These are phyloP conservation scores for Geotrichum histeridarum DNA, from an alignment of 1,139 yeast genomes.

Conservation along the genomic window DNA sequence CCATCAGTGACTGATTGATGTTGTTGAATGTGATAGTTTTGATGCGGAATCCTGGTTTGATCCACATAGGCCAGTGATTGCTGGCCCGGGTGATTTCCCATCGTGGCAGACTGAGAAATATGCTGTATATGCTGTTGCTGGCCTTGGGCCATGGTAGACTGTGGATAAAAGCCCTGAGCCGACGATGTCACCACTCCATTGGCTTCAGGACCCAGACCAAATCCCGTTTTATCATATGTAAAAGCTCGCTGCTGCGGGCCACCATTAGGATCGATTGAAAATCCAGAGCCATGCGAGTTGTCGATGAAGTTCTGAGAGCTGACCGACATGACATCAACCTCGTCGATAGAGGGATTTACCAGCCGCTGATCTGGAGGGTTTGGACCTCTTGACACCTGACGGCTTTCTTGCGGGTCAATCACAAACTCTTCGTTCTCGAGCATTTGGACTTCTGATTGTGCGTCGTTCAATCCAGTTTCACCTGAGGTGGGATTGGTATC, in stretches of 20 bases:
- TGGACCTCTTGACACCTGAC: neutral
- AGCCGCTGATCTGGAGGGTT: neutral
- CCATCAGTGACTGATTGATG: conserved; percentile 21
- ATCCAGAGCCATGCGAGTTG: neutral
- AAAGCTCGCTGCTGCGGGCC: neutral
- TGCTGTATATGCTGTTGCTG: neutral
- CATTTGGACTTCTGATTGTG: no score
- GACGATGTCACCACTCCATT: no score
- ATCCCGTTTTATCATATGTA: no score
- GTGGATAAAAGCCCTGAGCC: neutral
- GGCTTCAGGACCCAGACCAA: no score
- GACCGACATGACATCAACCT: neutral
- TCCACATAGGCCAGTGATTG: neutral
- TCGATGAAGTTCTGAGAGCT: neutral
- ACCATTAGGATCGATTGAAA: neutral
- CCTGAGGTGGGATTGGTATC: no score
- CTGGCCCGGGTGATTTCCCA: no score
- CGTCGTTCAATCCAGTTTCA: no score
- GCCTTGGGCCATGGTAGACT: neutral
- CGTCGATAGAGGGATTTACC: neutral
- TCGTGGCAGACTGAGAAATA: no score
- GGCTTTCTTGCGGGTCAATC: no score
- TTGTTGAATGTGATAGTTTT: neutral
- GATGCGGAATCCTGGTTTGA: conserved; percentile 6
- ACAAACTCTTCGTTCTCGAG: no score